These are phyloP conservation scores for Solanum ossicruentum DNA, from an alignment of 257 asterid species.

Conservation along the genomic window DNA sequence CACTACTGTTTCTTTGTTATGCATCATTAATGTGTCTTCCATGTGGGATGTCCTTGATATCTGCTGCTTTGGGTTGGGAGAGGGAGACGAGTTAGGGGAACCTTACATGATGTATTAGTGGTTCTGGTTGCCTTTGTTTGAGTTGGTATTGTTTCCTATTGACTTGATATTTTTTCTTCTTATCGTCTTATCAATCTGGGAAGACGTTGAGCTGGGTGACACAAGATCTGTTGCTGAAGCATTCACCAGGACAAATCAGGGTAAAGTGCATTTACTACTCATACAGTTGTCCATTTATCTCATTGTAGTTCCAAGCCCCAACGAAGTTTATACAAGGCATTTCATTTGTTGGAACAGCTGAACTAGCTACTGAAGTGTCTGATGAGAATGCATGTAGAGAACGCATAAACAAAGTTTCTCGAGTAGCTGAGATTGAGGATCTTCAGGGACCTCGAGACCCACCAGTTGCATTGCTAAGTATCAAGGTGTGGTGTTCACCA, in stretches of 20 bases:
- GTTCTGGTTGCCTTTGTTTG: background rate
- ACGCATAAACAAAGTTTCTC: conserved; percentile 45
- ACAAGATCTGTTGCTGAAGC: conserved; percentile 95
- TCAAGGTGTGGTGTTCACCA: conserved; percentile 41
- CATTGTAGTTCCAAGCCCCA: background rate
- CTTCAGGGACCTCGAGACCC: conserved; percentile 88
- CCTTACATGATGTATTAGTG: background rate
- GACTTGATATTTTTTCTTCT: conserved; percentile 2
- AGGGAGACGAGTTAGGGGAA: background rate
- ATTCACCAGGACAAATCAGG: conserved; percentile 61
- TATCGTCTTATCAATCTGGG: conserved; percentile 17
- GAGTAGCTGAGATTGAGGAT: conserved; percentile 81
- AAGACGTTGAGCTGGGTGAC: conserved; percentile 72
- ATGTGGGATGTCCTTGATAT: background rate
- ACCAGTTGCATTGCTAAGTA: conserved; percentile 80
- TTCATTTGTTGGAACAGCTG: conserved; percentile 32
- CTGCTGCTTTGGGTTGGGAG: background rate
- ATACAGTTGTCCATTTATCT: background rate
- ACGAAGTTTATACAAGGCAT: background rate
- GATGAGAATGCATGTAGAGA: conserved; percentile 38
- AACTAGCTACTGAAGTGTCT: conserved; percentile 47
- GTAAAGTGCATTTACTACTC: conserved; percentile 24
- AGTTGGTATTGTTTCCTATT: background rate
- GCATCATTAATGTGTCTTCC: background rate
- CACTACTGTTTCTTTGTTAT: background rate